Percentiles rank a stretch among this genome's conserved stretches.
phyloP scores from a whole-genome alignment of 306 rosid species.

The Casuarina glauca region DNA sequence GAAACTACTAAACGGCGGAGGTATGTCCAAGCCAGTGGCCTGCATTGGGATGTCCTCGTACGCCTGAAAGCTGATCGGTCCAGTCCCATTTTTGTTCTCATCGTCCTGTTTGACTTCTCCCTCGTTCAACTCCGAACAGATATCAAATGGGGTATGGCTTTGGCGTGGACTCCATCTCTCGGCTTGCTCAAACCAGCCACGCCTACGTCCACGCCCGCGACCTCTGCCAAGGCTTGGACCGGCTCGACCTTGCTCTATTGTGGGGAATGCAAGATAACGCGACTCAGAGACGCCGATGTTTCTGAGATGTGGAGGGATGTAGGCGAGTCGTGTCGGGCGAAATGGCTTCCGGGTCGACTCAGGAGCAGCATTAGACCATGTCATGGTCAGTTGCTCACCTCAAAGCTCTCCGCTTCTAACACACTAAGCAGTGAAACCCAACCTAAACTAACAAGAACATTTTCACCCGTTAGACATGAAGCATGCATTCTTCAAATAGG shows the following conservation, averaged over 20 bases:
- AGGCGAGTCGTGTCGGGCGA: slow-evolving; percentile 25
- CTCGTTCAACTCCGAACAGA: slow-evolving; percentile 19
- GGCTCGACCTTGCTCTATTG: slow-evolving; percentile 18
- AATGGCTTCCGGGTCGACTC: slow-evolving; percentile 28
- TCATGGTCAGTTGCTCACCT: slow-evolving; percentile 25
- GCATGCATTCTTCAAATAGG: background rate
- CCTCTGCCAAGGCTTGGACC: slow-evolving; percentile 8
- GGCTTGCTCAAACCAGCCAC: background rate
- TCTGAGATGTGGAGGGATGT: slow-evolving; percentile 45
- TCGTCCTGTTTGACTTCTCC: slow-evolving; percentile 4
- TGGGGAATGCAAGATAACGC: background rate
- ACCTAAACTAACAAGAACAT: background rate
- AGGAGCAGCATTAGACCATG: slow-evolving; percentile 34
- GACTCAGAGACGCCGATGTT: slow-evolving; percentile 11
- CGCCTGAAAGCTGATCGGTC: slow-evolving; percentile 53
- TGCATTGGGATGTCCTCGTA: slow-evolving; percentile 87
- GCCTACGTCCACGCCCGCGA: slow-evolving; percentile 18
- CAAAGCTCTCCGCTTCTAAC: background rate
- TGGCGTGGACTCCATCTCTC: background rate
- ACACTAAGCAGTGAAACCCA: background rate
- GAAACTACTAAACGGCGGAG: slow-evolving; percentile 68
- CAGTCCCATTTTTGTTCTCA: background rate
- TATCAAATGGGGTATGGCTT: background rate
- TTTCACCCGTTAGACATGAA: no score
- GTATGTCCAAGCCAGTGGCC: slow-evolving; percentile 71